These are phyloP conservation scores for Cubamyces lactineus DNA, from an alignment of 768 basidiomycete species.

Conservation along the genomic window DNA sequence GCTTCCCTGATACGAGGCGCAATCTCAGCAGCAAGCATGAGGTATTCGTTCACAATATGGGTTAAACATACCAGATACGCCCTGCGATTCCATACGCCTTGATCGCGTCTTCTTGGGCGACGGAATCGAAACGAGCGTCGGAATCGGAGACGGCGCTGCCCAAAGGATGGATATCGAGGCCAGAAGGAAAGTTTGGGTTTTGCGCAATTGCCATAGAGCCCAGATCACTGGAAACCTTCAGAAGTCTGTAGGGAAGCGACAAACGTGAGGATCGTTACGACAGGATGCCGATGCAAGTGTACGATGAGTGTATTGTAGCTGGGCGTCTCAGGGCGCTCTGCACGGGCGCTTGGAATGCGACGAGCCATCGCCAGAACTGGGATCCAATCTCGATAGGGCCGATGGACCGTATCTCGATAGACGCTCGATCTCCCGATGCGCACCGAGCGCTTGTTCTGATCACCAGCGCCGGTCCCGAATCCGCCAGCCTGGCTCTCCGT, in stretches of 20 bases:
- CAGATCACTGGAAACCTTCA: no score
- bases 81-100: slow-evolving; percentile 80
- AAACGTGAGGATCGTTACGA: no score
- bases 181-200: slow-evolving; percentile 50
- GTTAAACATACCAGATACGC: slow-evolving; percentile 65
- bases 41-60: background rate
- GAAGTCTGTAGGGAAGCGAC: no score
- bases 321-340: no score
- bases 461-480: background rate
- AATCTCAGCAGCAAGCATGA: slow-evolving; percentile 2
- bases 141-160: slow-evolving; percentile 3
- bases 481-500: background rate
- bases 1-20: slow-evolving; percentile 31
- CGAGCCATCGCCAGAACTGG: background rate
- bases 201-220: background rate
- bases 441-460: background rate
- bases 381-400: slow-evolving; percentile 10
- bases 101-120: slow-evolving; percentile 62
- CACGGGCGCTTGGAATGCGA: no score
- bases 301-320: no score
- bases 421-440: slow-evolving; percentile 8
- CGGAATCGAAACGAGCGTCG: slow-evolving; percentile 34
- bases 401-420: background rate
- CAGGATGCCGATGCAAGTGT: no score
- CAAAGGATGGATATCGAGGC: slow-evolving; percentile 44